Evolutionary conservation across 2,329 filamentous ascomycete species (phyloP).

Genomic region (Malbranchea zuffiana): DNA sequence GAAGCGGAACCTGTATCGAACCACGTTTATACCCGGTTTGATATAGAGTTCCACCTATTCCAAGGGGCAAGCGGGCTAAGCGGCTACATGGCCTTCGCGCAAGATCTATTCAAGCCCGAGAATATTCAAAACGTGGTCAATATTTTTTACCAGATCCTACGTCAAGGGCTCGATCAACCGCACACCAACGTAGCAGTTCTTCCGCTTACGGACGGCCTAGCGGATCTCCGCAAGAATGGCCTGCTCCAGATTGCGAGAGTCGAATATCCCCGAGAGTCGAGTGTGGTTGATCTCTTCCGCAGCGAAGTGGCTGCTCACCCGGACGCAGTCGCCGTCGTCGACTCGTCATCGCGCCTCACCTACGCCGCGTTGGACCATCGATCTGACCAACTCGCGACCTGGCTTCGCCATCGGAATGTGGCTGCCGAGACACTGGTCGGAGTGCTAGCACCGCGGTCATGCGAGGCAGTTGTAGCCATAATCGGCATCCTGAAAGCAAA

Average conservation of each 20-base stretch:
- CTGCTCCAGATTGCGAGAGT: neutral
- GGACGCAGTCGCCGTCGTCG: neutral
- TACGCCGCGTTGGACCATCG: neutral
- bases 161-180: too few species aligned
- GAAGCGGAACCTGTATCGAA: too few species aligned
- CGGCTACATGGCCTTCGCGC: neutral
- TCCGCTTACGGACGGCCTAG: neutral
- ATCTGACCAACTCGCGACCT: neutral
- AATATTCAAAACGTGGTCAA: too few species aligned
- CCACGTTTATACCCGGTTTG: too few species aligned
- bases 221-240: neutral
- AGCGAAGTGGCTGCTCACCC: neutral
- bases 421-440: too few species aligned
- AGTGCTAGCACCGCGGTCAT: too few species aligned
- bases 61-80: neutral
- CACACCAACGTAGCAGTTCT: conserved; percentile 1
- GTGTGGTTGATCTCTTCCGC: neutral
- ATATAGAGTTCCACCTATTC: conserved; percentile 1
- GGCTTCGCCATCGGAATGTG: conserved; percentile 1
- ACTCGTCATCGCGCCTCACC: neutral
- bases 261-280: neutral
- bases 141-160: too few species aligned
- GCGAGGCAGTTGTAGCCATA: too few species aligned
- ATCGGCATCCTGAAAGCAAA: too few species aligned
- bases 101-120: too few species aligned